Evolutionary conservation across 768 basidiomycete species (phyloP).

Genomic region (Hypholoma fasciculare): DNA sequence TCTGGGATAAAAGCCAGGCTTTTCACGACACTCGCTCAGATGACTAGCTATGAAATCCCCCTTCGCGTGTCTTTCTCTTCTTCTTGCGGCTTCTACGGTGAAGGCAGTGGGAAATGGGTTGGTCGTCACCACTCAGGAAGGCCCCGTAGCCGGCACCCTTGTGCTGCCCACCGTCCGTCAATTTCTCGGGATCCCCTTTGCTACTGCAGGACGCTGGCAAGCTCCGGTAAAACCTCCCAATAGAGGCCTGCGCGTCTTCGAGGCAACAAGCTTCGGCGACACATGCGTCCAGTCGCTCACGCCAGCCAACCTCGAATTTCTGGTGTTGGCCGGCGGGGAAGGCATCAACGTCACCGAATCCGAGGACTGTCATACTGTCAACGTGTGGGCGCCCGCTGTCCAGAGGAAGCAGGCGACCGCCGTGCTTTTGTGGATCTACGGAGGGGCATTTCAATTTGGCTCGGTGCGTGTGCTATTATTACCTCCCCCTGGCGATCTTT

Average conservation of each 20-base stretch:
- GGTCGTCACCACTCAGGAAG: slow-evolving; percentile 29
- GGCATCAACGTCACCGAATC: slow-evolving; percentile 28
- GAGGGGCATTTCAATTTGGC: slow-evolving; percentile 36
- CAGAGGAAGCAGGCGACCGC: slow-evolving; percentile 33
- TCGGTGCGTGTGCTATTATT: slow-evolving; percentile 23
- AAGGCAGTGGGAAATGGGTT: slow-evolving; percentile 14
- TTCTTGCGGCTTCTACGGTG: background rate
- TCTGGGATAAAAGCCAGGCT: too few relatives aligned
- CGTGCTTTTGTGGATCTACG: slow-evolving; percentile 40
- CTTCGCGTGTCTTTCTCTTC: background rate
- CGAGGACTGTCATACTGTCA: slow-evolving; percentile 37
- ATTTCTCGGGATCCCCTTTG: slow-evolving; percentile 36
- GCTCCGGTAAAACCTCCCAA: slow-evolving; percentile 24
- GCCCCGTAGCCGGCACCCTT: slow-evolving; percentile 28
- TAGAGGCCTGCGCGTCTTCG: slow-evolving; percentile 12
- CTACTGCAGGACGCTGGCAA: slow-evolving; percentile 33
- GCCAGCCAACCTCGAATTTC: slow-evolving; percentile 22
- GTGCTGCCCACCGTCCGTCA: slow-evolving; percentile 27
- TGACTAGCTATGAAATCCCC: background rate
- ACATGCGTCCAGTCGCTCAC: slow-evolving; percentile 28
- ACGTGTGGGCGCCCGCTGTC: slow-evolving; percentile 37
- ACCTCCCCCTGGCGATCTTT: background rate
- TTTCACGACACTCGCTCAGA: background rate
- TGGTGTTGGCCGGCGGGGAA: slow-evolving; percentile 19
- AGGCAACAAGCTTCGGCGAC: slow-evolving; percentile 28